Evolutionary conservation across 305 asterid genomes (phyloP).

Genomic region (Fraxinus sp.): DNA sequence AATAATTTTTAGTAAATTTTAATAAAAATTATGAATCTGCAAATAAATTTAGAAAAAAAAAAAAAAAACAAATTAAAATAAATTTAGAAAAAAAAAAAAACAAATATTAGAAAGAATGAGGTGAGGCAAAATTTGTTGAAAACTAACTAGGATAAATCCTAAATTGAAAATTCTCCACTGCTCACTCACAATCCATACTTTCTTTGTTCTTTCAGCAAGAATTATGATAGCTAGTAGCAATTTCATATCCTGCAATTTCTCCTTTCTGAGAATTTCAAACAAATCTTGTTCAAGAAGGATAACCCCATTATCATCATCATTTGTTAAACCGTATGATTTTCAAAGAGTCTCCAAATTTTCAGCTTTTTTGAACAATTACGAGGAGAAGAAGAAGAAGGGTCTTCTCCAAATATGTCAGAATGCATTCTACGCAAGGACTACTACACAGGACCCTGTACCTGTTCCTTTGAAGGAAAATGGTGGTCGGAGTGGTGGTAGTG

Average conservation of each 20-base stretch:
- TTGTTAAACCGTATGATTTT: neutral
- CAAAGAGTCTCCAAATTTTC: conserved; percentile 15
- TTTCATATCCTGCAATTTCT: conserved; percentile 49
- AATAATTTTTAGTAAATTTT: no score
- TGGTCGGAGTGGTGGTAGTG: conserved; percentile 7
- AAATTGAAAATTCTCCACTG: neutral
- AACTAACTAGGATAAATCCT: neutral
- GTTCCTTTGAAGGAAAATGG: conserved; percentile 31
- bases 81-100: no score
- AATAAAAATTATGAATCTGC: neutral
- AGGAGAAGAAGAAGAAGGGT: conserved; percentile 16
- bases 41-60: no score
- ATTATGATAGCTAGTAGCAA: conserved; percentile 45
- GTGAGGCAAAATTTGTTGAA: neutral
- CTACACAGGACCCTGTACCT: conserved; percentile 42
- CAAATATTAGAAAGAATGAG: neutral
- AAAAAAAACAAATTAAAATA: no score
- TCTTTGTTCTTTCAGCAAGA: neutral
- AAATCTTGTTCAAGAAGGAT: neutral
- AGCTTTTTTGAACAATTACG: neutral
- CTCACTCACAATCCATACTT: neutral
- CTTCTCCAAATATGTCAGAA: conserved; percentile 38
- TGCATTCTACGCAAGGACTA: conserved; percentile 39
- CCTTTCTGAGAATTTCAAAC: conserved; percentile 34
- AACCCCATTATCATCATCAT: conserved; percentile 16